phyloP scores from a whole-genome alignment of 2,329 filamentous ascomycete species.

The Fusarium secorum region DNA sequence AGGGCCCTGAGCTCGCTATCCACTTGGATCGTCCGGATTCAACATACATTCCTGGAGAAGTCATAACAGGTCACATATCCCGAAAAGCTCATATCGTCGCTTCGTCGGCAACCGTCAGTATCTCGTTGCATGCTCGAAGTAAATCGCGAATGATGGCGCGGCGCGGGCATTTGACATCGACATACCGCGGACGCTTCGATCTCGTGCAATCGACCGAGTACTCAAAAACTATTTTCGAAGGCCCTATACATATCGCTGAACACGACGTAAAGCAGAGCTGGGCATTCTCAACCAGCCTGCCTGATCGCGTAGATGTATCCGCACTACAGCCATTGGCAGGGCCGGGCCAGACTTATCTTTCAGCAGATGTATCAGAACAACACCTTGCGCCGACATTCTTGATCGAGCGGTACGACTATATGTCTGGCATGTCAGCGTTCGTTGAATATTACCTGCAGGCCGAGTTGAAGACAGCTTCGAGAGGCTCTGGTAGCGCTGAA shows the following conservation, averaged over 20 bases:
- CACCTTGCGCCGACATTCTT: not conserved
- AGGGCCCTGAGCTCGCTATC: not conserved
- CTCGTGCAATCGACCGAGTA: not conserved
- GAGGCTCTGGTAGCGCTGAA: not conserved
- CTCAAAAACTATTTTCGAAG: not conserved
- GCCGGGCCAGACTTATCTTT: not conserved
- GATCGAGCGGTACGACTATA: not conserved
- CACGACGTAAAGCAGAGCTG: not conserved
- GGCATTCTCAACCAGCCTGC: not conserved
- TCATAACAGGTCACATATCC: not conserved
- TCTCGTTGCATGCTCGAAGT: not conserved
- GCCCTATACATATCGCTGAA: not conserved
- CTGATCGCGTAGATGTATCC: not conserved
- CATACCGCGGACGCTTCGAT: not conserved
- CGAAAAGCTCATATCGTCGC: not conserved
- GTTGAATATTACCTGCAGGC: not conserved
- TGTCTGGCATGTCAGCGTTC: not conserved
- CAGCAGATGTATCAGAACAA: not conserved
- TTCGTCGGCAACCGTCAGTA: rapidly evolving
- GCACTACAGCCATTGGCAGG: not conserved
- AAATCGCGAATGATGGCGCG: not conserved
- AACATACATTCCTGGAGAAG: not conserved
- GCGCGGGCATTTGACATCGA: not conserved
- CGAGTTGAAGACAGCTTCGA: not conserved
- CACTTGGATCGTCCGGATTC: not conserved